Conservation (phyloP, 2,329 filamentous ascomycete genomes). For the Ophiostoma novo-ulmi region DNA sequence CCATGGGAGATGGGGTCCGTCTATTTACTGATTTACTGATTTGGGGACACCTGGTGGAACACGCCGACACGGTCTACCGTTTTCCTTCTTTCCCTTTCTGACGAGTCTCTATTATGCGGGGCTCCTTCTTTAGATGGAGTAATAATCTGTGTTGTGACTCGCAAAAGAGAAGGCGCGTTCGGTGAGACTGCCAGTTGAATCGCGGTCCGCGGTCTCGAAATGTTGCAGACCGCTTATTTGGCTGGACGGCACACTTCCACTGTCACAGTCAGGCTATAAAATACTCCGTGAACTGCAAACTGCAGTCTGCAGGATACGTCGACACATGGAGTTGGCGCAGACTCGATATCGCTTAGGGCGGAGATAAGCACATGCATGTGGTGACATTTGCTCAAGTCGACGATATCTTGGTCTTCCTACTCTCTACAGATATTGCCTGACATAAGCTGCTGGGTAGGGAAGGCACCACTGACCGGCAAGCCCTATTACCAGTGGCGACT, state of each 20-base stretch:
- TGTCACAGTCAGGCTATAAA: background rate
- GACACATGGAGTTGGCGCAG: background rate
- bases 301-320: background rate
- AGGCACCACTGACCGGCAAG: background rate
- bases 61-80: constrained; percentile 5
- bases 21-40: constrained; percentile 20
- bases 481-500: background rate
- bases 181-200: background rate
- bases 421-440: background rate
- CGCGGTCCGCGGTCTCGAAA: background rate
- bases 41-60: constrained; percentile 10
- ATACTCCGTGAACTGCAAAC: background rate
- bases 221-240: background rate
- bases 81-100: constrained; percentile 14
- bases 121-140: background rate
- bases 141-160: background rate
- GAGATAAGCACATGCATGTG: background rate
- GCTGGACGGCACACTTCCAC: background rate
- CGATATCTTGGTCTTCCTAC: background rate
- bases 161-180: background rate
- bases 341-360: background rate
- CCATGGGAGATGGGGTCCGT: background rate
- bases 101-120: background rate
- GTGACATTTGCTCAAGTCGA: background rate
- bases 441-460: background rate